Conservation (phyloP, 352 stramenopile genomes). For the Pythium myriotylum region DNA sequence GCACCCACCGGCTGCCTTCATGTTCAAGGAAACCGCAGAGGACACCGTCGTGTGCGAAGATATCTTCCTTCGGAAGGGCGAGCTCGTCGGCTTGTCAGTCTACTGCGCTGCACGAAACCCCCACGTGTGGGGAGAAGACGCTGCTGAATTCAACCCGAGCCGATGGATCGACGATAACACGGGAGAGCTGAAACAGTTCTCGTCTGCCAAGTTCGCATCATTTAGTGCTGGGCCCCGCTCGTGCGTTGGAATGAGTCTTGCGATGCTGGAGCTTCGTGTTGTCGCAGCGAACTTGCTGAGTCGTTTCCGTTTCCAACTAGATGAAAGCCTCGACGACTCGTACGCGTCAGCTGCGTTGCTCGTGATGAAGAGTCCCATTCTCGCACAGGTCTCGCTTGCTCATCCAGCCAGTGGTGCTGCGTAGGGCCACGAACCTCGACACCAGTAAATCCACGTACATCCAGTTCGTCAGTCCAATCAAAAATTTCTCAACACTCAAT, state of each 20-base stretch:
- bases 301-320: constrained; percentile 12
- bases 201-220: constrained; percentile 31
- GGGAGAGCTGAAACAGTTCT: constrained; percentile 11
- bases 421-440: too few species aligned
- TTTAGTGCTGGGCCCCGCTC: constrained; percentile 48
- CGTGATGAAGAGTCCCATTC: constrained; percentile 1
- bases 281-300: constrained; percentile 10
- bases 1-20: constrained; percentile 59
- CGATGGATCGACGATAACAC: constrained; percentile 45
- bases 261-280: constrained; percentile 45
- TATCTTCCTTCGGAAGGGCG: constrained; percentile 26
- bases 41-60: constrained; percentile 50
- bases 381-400: too few species aligned
- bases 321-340: constrained; percentile 10
- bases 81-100: constrained; percentile 20
- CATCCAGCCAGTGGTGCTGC: too few species aligned
- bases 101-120: constrained; percentile 34
- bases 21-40: constrained; percentile 52
- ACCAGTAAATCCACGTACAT: too few species aligned
- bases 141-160: constrained; percentile 55
- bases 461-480: too few species aligned
- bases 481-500: too few species aligned
- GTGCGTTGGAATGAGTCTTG: constrained; percentile 48
- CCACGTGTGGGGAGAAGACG: constrained; percentile 53
- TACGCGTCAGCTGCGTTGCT: background rate